Evolutionary conservation across 1,139 yeast species (phyloP), one percentile per base, ranked within the genome.

Genomic region (Geotrichum reessii): DNA sequence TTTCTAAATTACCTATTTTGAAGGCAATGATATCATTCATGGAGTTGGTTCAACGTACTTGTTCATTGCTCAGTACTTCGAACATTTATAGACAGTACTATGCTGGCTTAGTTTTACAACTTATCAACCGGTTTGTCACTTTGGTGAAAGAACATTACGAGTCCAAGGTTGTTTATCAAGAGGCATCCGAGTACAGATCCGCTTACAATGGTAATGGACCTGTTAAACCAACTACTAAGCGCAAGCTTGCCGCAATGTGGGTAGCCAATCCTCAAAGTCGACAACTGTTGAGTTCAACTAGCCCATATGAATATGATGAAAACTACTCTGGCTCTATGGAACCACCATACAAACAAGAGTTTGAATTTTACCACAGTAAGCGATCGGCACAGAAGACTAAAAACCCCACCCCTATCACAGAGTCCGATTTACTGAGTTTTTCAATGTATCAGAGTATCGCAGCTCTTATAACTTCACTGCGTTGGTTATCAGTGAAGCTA

Each of bases 71-170:
- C 14, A 73, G 72, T 55, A 71, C 74, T 4, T 72, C 75, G 11
- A 63, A 65, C 12, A 61, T 66, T 44, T 73, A 67, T 57, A 66
- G 77, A 25, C 73, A 73, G 50, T 71, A 71, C 56, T 74, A 74
- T 51, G 71, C 73, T 1, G 55, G 63, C 1, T 64, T 74, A 46
- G 63, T 74, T 22, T 63, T 74, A 6, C 63, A 64, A 1, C 55
- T 66, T 21, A 62, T 71, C 25, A 58, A 62, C 4, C 64, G 69
- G 67, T 56, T 69, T n/a, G 52, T 55, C 12, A 59, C 60, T 24
- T 57, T 57, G 24, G 62, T 62, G 37, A 49, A 56, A 25, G 63
- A 60, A 14, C 62, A 63, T n/a, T 59, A 57, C 46, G 60, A 56
- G 21, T 37, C 53, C 6, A 56, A 56, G 52, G 58, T 59, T 27